These are phyloP conservation scores for Penicillium decumbens DNA, from an alignment of 2,329 filamentous ascomycete genomes.

Conservation along the genomic window DNA sequence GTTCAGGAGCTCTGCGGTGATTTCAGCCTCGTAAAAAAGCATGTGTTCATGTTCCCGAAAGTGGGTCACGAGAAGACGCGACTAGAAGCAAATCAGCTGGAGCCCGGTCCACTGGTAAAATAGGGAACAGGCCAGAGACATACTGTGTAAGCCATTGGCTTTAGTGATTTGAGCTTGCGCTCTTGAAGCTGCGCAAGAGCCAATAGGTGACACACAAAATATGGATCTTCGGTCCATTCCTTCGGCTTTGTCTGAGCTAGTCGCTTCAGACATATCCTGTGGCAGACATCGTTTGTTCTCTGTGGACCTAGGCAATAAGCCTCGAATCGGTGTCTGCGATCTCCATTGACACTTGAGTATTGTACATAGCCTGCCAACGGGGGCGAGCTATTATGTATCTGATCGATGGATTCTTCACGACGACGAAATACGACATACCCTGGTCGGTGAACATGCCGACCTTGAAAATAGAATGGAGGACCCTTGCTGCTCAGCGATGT, in stretches of 20 bases:
- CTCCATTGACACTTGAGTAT: slow-evolving; percentile 6
- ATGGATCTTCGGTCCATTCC: slow-evolving; percentile 14
- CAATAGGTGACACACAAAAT: slow-evolving; percentile 14
- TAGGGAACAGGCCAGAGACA: not conserved
- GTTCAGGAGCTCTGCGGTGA: slow-evolving; percentile 8
- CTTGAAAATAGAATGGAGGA: slow-evolving; percentile 10
- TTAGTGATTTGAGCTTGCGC: not conserved
- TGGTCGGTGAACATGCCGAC: slow-evolving; percentile 7
- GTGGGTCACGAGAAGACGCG: slow-evolving; percentile 13
- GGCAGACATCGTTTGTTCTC: not conserved
- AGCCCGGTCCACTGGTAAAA: not conserved
- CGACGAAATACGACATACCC: slow-evolving; percentile 5
- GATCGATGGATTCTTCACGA: not conserved
- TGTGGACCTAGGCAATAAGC: not conserved
- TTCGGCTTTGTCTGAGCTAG: slow-evolving; percentile 8
- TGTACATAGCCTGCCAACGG: slow-evolving; percentile 8
- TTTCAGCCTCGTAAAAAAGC: slow-evolving; percentile 7
- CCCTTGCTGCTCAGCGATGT: not conserved
- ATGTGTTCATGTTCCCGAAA: slow-evolving; percentile 5
- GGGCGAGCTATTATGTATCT: not conserved
- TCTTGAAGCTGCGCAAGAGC: slow-evolving; percentile 15
- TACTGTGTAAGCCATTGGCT: slow-evolving; percentile 5
- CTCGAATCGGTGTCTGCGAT: slow-evolving; percentile 1
- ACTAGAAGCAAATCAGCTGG: slow-evolving; percentile 7
- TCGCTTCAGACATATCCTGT: not conserved